Percentiles rank a stretch among this genome's conserved stretches.
Conservation (phyloP, 345 rosid species). For the Citrus trifoliata region DNA sequence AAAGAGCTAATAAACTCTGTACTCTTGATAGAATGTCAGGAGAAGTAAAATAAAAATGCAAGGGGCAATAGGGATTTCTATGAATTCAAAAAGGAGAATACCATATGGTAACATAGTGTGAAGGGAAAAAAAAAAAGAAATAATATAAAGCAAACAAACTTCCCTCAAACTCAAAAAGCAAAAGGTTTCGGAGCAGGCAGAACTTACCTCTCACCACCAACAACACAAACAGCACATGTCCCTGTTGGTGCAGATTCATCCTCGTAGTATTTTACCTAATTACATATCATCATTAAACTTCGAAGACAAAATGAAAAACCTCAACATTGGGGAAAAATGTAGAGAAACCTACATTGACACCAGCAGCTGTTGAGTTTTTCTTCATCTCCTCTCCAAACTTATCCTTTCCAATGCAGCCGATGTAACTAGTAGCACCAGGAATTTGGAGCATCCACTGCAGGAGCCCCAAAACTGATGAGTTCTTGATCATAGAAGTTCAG, state of each 20-base stretch:
- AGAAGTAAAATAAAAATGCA: neutral
- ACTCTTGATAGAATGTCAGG: neutral
- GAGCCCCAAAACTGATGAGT: neutral
- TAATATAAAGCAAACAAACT: neutral
- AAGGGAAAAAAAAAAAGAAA: neutral
- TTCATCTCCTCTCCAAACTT: slow-evolving; percentile 95
- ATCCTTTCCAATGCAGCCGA: slow-evolving; percentile 93
- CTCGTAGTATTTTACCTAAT: slow-evolving; percentile 79
- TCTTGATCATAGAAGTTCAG: neutral
- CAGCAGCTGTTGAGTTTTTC: slow-evolving; percentile 63
- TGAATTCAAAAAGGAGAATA: neutral
- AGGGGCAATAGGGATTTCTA: neutral
- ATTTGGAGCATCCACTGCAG: slow-evolving; percentile 95
- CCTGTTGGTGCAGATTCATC: slow-evolving; percentile 83
- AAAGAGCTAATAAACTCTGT: neutral
- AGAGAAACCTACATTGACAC: slow-evolving; percentile 60
- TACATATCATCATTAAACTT: neutral
- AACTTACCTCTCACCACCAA: slow-evolving; percentile 93
- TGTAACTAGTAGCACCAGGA: slow-evolving; percentile 82
- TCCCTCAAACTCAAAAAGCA: neutral
- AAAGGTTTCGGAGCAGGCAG: neutral
- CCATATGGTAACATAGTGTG: neutral
- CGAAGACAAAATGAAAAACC: neutral
- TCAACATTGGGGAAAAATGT: neutral
- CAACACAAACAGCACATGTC: slow-evolving; percentile 93